phyloP scores from a whole-genome alignment of 129 eudicot species.

The Rutidosis leptorrhynchoides region DNA sequence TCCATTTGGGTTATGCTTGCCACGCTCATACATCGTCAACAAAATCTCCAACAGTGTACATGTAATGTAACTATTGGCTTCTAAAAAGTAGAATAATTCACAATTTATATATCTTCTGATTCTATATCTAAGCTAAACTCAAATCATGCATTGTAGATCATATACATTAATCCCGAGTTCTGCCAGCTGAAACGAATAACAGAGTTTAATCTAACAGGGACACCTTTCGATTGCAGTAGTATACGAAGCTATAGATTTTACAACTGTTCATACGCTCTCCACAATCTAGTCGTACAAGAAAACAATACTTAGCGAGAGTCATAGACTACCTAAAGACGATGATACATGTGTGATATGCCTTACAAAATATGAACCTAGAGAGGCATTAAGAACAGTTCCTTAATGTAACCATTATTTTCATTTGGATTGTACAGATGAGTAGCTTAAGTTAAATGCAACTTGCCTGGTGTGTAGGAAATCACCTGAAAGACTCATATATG shows the following conservation, averaged over 20 bases:
- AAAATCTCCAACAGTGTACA: constrained; percentile 36
- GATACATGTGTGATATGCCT: constrained; percentile 60
- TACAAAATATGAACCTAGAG: constrained; percentile 54
- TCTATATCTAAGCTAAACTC: too few relatives aligned
- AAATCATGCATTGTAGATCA: neutral
- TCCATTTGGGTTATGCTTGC: too few relatives aligned
- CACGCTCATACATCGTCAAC: constrained; percentile 36
- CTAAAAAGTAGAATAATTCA: too few relatives aligned
- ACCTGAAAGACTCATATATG: constrained; percentile 4
- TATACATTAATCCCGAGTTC: constrained; percentile 38
- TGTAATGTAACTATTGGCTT: neutral
- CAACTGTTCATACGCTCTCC: constrained; percentile 56
- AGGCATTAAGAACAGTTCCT: constrained; percentile 56
- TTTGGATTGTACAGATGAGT: constrained; percentile 66
- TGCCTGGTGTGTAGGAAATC: too few relatives aligned
- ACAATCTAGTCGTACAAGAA: constrained; percentile 69
- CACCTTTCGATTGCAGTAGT: constrained; percentile 29
- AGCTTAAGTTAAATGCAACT: constrained; percentile 61
- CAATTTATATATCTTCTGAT: too few relatives aligned
- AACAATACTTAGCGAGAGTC: constrained; percentile 55
- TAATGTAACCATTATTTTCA: constrained; percentile 81
- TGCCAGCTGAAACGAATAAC: constrained; percentile 38
- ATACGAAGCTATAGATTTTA: constrained; percentile 29
- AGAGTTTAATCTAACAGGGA: neutral
- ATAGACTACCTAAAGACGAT: constrained; percentile 54